Evolutionary conservation across 1,139 yeast genomes (phyloP).

Genomic region (Lodderomyces parapsilosis): DNA sequence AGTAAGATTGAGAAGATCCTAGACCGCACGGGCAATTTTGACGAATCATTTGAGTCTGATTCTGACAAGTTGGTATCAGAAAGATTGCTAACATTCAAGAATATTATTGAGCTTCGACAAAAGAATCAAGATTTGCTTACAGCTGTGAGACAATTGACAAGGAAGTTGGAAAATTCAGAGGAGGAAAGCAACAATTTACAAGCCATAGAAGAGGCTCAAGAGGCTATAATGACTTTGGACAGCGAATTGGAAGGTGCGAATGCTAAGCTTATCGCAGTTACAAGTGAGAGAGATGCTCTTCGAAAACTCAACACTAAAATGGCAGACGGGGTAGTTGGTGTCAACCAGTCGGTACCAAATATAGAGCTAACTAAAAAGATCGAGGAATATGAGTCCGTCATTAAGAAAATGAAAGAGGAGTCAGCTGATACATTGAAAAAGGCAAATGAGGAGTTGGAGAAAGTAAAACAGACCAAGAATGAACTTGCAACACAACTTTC

Average conservation of each 20-base stretch:
- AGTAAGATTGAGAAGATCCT: conserved; percentile 49
- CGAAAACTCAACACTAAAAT: conserved; percentile 28
- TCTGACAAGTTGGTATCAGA: conserved; percentile 72
- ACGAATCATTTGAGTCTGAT: conserved; percentile 48
- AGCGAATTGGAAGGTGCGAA: conserved; percentile 56
- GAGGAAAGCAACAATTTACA: conserved; percentile 50
- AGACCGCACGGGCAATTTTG: conserved; percentile 34
- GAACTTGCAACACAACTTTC: conserved; percentile 32
- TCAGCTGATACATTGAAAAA: conserved; percentile 23
- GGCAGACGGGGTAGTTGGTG: conserved; percentile 1
- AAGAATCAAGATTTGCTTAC: conserved; percentile 71
- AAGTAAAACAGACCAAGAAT: conserved; percentile 25
- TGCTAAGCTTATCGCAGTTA: conserved; percentile 50
- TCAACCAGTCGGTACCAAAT: background rate
- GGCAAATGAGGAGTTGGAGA: conserved; percentile 29
- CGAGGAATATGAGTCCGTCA: conserved; percentile 26
- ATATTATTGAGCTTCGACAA: conserved; percentile 64
- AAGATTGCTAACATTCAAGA: conserved; percentile 68
- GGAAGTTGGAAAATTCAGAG: conserved; percentile 59
- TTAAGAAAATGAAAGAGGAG: conserved; percentile 32
- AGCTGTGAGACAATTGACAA: conserved; percentile 68
- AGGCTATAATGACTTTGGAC: conserved; percentile 68
- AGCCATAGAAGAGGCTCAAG: conserved; percentile 71
- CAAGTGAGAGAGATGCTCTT: conserved; percentile 67
- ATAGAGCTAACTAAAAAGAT: conserved; percentile 17